Conservation (phyloP, 1,284 basidiomycete genomes). For the Trichosporon sp. region DNA sequence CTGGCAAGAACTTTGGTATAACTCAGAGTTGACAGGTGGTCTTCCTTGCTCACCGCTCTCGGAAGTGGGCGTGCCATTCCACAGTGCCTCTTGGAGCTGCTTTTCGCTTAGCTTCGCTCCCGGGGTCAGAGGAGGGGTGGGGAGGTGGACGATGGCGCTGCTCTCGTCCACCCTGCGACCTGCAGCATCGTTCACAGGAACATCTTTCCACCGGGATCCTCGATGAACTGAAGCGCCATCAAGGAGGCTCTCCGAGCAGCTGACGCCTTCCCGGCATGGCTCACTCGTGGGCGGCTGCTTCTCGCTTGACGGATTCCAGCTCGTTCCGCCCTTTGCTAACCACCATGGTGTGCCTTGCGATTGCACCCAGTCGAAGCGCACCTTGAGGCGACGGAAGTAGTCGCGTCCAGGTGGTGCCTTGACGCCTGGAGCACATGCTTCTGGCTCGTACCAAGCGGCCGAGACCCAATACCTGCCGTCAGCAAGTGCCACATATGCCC, state of each 20-base stretch:
- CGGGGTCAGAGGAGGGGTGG: neutral
- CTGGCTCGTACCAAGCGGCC: conserved; percentile 39
- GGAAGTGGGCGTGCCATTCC: neutral
- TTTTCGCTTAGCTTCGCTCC: neutral
- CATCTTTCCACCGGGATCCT: too few relatives aligned
- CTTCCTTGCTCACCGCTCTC: neutral
- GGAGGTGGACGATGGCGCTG: neutral
- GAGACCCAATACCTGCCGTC: conserved; percentile 41
- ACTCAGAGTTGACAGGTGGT: neutral
- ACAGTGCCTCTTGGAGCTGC: neutral
- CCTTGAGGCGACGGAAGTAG: conserved; percentile 38
- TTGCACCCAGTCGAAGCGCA: conserved; percentile 43
- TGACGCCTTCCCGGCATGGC: neutral
- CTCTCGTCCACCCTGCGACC: neutral
- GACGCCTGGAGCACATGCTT: conserved; percentile 19
- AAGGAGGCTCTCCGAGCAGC: too few relatives aligned
- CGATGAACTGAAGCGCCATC: too few relatives aligned
- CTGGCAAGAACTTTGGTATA: neutral
- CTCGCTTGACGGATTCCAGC: conserved; percentile 6
- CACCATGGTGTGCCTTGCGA: conserved; percentile 42
- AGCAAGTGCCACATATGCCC: neutral
- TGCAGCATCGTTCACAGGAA: neutral
- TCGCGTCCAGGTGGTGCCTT: conserved; percentile 13
- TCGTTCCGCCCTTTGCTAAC: conserved; percentile 7
- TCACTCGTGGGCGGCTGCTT: neutral